phyloP scores from a whole-genome alignment of 345 rosid species.

The Mangifera indica region DNA sequence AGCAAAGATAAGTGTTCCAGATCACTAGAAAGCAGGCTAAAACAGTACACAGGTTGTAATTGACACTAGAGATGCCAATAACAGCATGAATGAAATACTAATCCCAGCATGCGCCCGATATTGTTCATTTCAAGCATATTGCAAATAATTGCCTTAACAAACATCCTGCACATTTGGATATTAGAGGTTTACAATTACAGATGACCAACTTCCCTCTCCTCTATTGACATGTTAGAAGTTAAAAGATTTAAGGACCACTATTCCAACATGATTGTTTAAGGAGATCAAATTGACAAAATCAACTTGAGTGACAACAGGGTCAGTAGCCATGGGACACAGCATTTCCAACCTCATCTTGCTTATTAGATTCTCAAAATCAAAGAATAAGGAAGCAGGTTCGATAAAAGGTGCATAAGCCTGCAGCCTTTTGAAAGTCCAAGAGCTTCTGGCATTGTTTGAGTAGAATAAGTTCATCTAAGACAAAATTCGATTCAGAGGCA shows the following conservation, averaged over 20 bases:
- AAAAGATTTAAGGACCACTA: not conserved
- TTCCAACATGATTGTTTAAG: not conserved
- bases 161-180: not conserved
- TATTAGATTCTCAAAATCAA: not conserved
- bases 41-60: not conserved
- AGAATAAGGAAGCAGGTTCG: not conserved
- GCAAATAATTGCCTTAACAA: not conserved
- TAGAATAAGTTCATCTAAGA: not conserved
- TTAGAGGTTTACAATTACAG: not conserved
- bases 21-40: not conserved
- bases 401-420: not conserved
- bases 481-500: not conserved
- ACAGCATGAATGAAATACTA: not conserved
- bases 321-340: not conserved
- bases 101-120: not conserved
- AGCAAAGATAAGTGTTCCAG: not conserved
- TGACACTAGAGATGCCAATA: not conserved
- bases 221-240: not conserved
- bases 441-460: not conserved
- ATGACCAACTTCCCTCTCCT: not conserved
- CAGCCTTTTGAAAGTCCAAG: constrained; percentile 1
- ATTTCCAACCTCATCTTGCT: not conserved
- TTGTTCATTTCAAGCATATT: too few species aligned
- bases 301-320: not conserved
- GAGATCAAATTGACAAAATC: not conserved